phyloP scores from a whole-genome alignment of 768 basidiomycete species.

The Naganishia vishniacii region DNA sequence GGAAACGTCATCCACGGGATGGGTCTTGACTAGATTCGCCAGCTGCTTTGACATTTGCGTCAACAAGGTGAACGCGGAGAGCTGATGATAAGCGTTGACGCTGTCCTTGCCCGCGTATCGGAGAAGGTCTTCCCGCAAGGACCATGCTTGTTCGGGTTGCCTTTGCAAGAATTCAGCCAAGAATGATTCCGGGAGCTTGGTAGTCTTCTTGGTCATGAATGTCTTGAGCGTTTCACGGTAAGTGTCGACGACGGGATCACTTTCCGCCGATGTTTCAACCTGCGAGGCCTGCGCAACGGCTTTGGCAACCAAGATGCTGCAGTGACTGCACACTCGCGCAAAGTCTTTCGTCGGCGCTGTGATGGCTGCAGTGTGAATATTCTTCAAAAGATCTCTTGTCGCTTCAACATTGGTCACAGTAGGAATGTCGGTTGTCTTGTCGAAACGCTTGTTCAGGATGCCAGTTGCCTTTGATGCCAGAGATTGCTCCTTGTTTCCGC shows the following conservation, averaged over 20 bases:
- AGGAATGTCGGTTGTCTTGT: slow-evolving; percentile 67
- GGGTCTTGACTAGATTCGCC: slow-evolving; percentile 46
- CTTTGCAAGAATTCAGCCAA: slow-evolving; percentile 72
- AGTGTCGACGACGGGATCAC: slow-evolving; percentile 52
- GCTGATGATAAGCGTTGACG: slow-evolving; percentile 70
- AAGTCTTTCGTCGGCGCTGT: slow-evolving; percentile 61
- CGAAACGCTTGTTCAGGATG: slow-evolving; percentile 67
- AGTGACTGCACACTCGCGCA: slow-evolving; percentile 61
- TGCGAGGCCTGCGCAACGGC: slow-evolving; percentile 45
- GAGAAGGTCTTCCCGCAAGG: slow-evolving; percentile 59
- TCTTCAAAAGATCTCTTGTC: slow-evolving; percentile 56
- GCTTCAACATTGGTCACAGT: slow-evolving; percentile 50
- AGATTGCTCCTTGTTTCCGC: slow-evolving; percentile 72
- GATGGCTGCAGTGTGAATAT: slow-evolving; percentile 67
- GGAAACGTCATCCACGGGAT: slow-evolving; percentile 51
- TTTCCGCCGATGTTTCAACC: slow-evolving; percentile 20
- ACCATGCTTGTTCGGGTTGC: slow-evolving; percentile 63
- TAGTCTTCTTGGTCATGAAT: slow-evolving; percentile 74
- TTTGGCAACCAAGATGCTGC: slow-evolving; percentile 65
- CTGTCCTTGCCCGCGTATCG: slow-evolving; percentile 55
- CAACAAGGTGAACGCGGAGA: slow-evolving; percentile 68
- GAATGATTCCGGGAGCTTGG: slow-evolving; percentile 65
- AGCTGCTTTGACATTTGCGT: slow-evolving; percentile 60
- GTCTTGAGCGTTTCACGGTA: slow-evolving; percentile 68
- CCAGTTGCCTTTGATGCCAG: slow-evolving; percentile 81